Base-by-base conservation (phyloP, 495 filamentous ascomycete species). In the Tuber calosporum region DNA sequence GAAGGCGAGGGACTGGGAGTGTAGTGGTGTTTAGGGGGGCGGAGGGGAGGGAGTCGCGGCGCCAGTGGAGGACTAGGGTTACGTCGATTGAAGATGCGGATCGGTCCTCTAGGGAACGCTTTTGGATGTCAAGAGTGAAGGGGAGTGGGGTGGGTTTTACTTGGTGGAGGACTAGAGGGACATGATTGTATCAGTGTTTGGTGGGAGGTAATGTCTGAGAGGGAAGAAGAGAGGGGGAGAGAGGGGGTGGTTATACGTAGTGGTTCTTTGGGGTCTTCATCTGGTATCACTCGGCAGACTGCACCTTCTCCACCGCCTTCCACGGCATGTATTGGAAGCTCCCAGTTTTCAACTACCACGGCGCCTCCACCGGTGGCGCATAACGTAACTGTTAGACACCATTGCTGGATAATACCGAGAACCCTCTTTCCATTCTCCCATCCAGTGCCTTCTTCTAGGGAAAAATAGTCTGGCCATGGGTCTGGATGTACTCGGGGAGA, bases 401-500 rank as follows among this genome's bases (percentile, higher is more conserved):
- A 97, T 77, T 85, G 87, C 81, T 97, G 94, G 19, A 85, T 85
- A 13, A 97, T 83, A n/a, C 95, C 95, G 41, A 71, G 71, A 37
- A 71, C 78, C 20, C 20, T 82, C 74, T 67, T 84, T 48, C 83
- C 79, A 58, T 81, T 81, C 66, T 87, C 85, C 9, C 84, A 78
- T 7, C 83, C 79, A 42, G 82, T 73, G 13, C 79, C 75, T 15
- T 84, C 83, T 0, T 85, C 83, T n/a, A 88, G 78, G 7, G 87
- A 84, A 80, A 98, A 97, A 80, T 93, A 90, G 77, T 89, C 91
- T 11, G 96, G 94, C 94, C 94, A 98, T 13, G 87, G 86, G 69
- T 90, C 88, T 1, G 87, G 84, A 83, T 97, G 89, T 7, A 96
- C 82, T 4, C 89, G 87, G 20, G 95, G 93, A 2, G 88, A 84